Conservation (phyloP, 202 grass and related monocot genomes). For the Digitaria exilis region DNA sequence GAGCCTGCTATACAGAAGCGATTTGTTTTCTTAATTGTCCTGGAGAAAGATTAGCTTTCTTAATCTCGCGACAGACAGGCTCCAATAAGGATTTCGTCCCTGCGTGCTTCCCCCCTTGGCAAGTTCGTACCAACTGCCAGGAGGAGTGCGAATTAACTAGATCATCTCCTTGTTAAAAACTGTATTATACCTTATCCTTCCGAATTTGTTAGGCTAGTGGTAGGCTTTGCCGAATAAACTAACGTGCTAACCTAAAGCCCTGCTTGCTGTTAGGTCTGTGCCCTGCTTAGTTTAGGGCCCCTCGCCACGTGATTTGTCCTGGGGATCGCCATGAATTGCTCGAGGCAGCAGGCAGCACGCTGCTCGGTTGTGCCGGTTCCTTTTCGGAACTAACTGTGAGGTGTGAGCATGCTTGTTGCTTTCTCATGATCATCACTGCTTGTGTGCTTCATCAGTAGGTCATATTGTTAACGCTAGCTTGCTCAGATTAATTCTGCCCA, state of each 20-base stretch:
- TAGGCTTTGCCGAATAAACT: conserved; percentile 30
- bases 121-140: conserved; percentile 25
- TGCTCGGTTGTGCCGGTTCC: background rate
- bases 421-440: background rate
- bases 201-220: conserved; percentile 41
- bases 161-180: conserved; percentile 24
- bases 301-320: conserved; percentile 38
- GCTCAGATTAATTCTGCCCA: background rate
- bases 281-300: conserved; percentile 19
- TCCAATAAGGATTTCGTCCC: background rate
- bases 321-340: conserved; percentile 19
- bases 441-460: background rate
- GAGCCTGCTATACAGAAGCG: conserved; percentile 37
- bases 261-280: conserved; percentile 1
- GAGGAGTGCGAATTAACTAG: conserved; percentile 21
- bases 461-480: background rate
- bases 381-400: background rate
- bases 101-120: conserved; percentile 35
- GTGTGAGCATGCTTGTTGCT: background rate
- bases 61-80: conserved; percentile 39
- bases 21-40: conserved; percentile 45
- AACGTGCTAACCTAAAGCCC: conserved; percentile 32
- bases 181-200: conserved; percentile 54
- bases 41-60: conserved; percentile 37
- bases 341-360: background rate